A percentile compares a stretch with the other conserved stretches of the same genome.
Conservation (phyloP, 495 filamentous ascomycete species). For the Aspergillus ellipticus region DNA sequence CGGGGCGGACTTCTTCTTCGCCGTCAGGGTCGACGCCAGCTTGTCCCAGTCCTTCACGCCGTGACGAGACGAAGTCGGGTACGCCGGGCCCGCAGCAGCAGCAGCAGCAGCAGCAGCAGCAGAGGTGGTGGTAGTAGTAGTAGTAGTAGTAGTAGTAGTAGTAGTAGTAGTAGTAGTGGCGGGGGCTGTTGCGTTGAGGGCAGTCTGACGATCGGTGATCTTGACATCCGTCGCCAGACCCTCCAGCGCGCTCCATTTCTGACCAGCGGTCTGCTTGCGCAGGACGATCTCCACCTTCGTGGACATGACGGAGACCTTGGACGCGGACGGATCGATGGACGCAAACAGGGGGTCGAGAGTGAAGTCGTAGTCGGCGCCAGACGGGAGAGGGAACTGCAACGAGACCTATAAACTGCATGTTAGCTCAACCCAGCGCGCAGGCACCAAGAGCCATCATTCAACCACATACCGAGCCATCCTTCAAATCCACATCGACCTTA, state of each 20-base stretch:
- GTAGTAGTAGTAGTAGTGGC: not conserved
- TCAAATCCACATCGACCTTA: slow-evolving; percentile 54
- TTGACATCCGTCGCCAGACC: slow-evolving; percentile 33
- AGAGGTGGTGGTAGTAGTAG: slow-evolving; percentile 14
- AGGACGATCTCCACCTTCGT: slow-evolving; percentile 85
- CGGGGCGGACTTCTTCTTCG: slow-evolving; percentile 30
- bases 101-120: slow-evolving; percentile 12
- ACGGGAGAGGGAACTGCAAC: slow-evolving; percentile 64
- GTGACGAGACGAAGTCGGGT: slow-evolving; percentile 82
- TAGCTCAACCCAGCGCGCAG: no score
- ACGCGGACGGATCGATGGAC: slow-evolving; percentile 56
- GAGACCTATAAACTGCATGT: slow-evolving; percentile 42
- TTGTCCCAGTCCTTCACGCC: slow-evolving; percentile 95
- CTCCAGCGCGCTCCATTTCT: slow-evolving; percentile 77
- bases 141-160: no score
- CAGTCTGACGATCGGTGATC: slow-evolving; percentile 25
- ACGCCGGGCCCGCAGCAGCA: slow-evolving; percentile 50
- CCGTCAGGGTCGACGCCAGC: slow-evolving; percentile 54
- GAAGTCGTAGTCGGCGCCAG: slow-evolving; percentile 58
- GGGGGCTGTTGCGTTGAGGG: not conserved
- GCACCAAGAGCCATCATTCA: not conserved
- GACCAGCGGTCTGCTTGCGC: slow-evolving; percentile 59
- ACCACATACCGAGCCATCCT: slow-evolving; percentile 45
- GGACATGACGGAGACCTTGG: slow-evolving; percentile 60
- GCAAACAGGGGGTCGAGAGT: slow-evolving; percentile 69